phyloP scores from a whole-genome alignment of 768 basidiomycete genomes.

The Boletus coccyginus region DNA sequence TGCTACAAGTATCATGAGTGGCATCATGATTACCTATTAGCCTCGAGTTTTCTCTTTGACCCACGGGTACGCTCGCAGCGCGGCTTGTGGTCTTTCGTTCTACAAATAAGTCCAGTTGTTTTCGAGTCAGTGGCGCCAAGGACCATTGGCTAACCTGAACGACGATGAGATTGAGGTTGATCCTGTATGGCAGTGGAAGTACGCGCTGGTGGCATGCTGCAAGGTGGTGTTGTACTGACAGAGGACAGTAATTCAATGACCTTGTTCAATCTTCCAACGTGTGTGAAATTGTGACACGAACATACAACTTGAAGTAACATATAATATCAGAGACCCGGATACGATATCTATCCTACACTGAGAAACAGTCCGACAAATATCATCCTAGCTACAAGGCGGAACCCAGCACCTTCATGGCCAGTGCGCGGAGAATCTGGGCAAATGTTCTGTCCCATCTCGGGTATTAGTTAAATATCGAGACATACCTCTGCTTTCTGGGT shows the following conservation, averaged over 20 bases:
- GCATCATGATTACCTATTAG: conserved; percentile 9
- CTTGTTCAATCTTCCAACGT: background rate
- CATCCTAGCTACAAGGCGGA: conserved; percentile 40
- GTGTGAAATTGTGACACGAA: conserved; percentile 5
- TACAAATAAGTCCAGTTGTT: conserved; percentile 5
- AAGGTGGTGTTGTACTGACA: background rate
- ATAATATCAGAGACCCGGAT: background rate
- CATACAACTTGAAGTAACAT: background rate
- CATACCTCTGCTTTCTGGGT: conserved; percentile 85
- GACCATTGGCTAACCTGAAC: conserved; percentile 19
- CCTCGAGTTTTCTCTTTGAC: conserved; percentile 7
- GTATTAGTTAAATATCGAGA: conserved; percentile 1
- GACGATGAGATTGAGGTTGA: background rate
- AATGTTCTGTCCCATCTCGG: background rate
- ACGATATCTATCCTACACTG: conserved; percentile 8
- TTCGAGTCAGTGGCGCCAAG: background rate
- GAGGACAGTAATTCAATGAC: background rate
- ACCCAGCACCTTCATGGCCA: conserved; percentile 82
- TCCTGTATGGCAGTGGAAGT: background rate
- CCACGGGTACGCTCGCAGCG: conserved; percentile 17
- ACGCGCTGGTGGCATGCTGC: conserved; percentile 11
- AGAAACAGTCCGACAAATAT: background rate
- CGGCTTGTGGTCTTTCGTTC: conserved; percentile 11
- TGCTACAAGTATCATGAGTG: background rate
- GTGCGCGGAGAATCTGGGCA: conserved; percentile 68